Evolutionary conservation across 2,329 filamentous ascomycete genomes (phyloP).

Genomic region (Thelonectria rubi): DNA sequence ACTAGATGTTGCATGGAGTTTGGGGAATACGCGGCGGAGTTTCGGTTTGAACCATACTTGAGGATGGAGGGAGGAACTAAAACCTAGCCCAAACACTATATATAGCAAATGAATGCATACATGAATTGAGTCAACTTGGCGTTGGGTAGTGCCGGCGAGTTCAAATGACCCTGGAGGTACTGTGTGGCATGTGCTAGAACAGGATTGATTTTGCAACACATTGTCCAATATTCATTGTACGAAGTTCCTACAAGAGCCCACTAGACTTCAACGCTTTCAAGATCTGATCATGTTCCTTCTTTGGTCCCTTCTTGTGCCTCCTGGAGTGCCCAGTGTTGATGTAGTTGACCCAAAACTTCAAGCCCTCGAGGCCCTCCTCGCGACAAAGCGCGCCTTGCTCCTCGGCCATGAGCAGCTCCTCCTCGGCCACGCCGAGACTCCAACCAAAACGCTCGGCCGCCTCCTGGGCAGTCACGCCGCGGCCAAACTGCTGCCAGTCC

Average conservation of each 20-base stretch:
- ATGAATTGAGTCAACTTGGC: no score
- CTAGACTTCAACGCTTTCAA: conserved; percentile 54
- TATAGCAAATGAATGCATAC: not conserved
- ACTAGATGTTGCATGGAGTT: conserved; percentile 19
- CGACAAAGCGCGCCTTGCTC: conserved; percentile 87
- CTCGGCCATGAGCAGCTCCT: conserved; percentile 97
- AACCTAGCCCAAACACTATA: not conserved
- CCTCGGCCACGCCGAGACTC: conserved; percentile 95
- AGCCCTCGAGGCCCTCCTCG: conserved; percentile 89
- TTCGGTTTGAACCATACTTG: not conserved
- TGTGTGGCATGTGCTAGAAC: conserved; percentile 2
- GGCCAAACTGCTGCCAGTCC: conserved; percentile 82
- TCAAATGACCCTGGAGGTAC: no score
- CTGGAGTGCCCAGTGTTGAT: conserved; percentile 58
- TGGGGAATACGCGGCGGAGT: conserved; percentile 8
- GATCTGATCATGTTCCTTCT: conserved; percentile 53
- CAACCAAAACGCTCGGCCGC: conserved; percentile 90
- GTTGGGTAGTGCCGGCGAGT: no score
- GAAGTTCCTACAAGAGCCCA: conserved; percentile 43
- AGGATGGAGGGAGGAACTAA: not conserved
- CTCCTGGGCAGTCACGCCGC: conserved; percentile 89
- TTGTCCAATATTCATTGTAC: conserved; percentile 12
- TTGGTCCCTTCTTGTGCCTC: conserved; percentile 41
- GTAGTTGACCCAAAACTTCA: conserved; percentile 92
- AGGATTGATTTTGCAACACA: conserved; percentile 7